A percentile compares a stretch with the other conserved stretches of the same genome.
phyloP scores from a whole-genome alignment of 2,329 filamentous ascomycete species.

The Lachnellula cervina region DNA sequence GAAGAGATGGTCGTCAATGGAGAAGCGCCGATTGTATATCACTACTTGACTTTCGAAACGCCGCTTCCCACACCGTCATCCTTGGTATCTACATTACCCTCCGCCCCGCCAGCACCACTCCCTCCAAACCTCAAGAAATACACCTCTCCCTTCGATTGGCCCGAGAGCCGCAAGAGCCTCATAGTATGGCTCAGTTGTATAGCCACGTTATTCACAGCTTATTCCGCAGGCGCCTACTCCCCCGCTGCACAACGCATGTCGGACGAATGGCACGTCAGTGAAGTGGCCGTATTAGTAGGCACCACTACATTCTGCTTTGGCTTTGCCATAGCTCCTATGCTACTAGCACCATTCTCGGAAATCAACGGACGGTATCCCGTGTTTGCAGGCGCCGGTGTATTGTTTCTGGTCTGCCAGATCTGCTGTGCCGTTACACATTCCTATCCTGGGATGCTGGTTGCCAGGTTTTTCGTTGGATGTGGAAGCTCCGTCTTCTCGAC shows the following conservation, averaged over 20 bases:
- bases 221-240: slow-evolving; percentile 75
- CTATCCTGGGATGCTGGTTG: slow-evolving; percentile 68
- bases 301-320: slow-evolving; percentile 79
- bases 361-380: slow-evolving; percentile 83
- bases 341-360: slow-evolving; percentile 81
- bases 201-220: slow-evolving; percentile 73
- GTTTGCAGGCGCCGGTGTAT: slow-evolving; percentile 66
- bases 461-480: slow-evolving; percentile 72
- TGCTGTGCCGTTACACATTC: slow-evolving; percentile 67
- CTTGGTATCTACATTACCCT: slow-evolving; percentile 5
- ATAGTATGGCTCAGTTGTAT: slow-evolving; percentile 70
- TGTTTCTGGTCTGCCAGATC: slow-evolving; percentile 68
- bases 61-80: slow-evolving; percentile 23
- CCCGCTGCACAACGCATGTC: slow-evolving; percentile 63
- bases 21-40: slow-evolving; percentile 25
- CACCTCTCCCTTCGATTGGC: slow-evolving; percentile 69
- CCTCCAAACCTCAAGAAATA: slow-evolving; percentile 63
- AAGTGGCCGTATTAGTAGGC: slow-evolving; percentile 63
- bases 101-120: slow-evolving; percentile 37
- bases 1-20: slow-evolving; percentile 7
- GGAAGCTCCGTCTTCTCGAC: slow-evolving; percentile 76
- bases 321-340: slow-evolving; percentile 81
- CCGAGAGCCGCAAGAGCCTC: slow-evolving; percentile 60
- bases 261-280: slow-evolving; percentile 58
- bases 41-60: slow-evolving; percentile 31